phyloP scores from a whole-genome alignment of 352 stramenopile species.

The Phytophthora podocarpi region DNA sequence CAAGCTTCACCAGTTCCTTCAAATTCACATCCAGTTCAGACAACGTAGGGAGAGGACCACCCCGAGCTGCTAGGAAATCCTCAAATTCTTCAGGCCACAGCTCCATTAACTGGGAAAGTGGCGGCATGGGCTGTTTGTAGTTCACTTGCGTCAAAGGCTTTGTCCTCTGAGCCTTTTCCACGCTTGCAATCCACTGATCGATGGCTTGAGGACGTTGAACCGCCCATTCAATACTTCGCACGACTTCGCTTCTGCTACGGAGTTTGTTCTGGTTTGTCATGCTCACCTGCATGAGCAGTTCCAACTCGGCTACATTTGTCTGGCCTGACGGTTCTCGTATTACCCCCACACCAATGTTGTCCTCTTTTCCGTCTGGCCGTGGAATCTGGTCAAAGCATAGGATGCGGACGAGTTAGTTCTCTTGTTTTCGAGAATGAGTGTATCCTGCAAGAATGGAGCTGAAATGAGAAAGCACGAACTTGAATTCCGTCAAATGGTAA shows the following conservation, averaged over 20 bases:
- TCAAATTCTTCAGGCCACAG: slow-evolving; percentile 91
- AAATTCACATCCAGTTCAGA: slow-evolving; percentile 84
- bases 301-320: slow-evolving; percentile 89
- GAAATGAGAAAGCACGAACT: slow-evolving; percentile 32
- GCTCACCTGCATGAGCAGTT: slow-evolving; percentile 88
- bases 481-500: slow-evolving; percentile 76
- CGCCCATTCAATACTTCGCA: slow-evolving; percentile 92
- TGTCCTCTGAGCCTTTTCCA: slow-evolving; percentile 86
- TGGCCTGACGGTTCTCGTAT: slow-evolving; percentile 88
- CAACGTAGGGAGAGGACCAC: slow-evolving; percentile 24
- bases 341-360: slow-evolving; percentile 79
- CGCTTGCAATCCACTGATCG: slow-evolving; percentile 92
- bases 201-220: slow-evolving; percentile 87
- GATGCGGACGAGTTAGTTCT: background rate
- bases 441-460: no score
- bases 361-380: slow-evolving; percentile 80
- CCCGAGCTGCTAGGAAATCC: slow-evolving; percentile 46
- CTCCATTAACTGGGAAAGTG: slow-evolving; percentile 89
- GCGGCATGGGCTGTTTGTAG: slow-evolving; percentile 92
- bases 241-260: slow-evolving; percentile 46
- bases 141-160: slow-evolving; percentile 80
- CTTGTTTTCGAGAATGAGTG: no score
- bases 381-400: slow-evolving; percentile 61
- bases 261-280: slow-evolving; percentile 56
- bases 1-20: slow-evolving; percentile 81